These are phyloP conservation scores for Canavalia ensiformis DNA, from an alignment of 306 rosid genomes.

Conservation along the genomic window DNA sequence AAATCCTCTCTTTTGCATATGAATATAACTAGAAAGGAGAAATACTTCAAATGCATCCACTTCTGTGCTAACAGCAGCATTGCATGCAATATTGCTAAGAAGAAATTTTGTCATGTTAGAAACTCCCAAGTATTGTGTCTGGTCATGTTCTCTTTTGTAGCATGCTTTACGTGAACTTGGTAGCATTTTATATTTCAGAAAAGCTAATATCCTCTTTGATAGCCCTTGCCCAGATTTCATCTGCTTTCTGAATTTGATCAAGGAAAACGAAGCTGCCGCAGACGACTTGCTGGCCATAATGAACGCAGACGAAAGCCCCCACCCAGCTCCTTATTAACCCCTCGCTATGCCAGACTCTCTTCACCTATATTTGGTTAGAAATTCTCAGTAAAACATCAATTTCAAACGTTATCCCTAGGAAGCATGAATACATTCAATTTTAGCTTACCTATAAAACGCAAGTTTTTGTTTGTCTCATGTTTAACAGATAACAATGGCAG, in stretches of 20 bases:
- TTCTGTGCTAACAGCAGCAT: neutral
- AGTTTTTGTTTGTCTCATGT: conserved; percentile 31
- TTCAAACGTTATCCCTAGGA: neutral
- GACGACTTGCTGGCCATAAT: conserved; percentile 95
- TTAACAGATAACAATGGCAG: conserved; percentile 64
- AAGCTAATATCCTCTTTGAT: conserved; percentile 50
- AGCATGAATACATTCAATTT: conserved; percentile 3
- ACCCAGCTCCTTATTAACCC: conserved; percentile 71
- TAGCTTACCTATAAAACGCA: conserved; percentile 7
- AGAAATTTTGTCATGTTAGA: neutral
- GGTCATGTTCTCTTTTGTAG: neutral
- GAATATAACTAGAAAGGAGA: neutral
- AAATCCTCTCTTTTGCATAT: neutral
- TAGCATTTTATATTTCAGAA: neutral
- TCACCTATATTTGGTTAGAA: conserved; percentile 70
- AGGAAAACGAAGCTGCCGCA: conserved; percentile 94
- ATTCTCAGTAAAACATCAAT: conserved; percentile 39
- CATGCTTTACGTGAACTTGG: neutral
- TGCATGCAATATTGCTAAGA: neutral
- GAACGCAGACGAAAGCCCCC: conserved; percentile 96
- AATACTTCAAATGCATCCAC: neutral
- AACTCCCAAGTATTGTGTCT: neutral
- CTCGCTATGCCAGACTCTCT: conserved; percentile 67
- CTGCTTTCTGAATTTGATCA: conserved; percentile 93
- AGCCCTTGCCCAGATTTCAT: conserved; percentile 76